These are phyloP conservation scores for Coelastrella sp. DNA, from an alignment of 139 green algal genomes.

Conservation along the genomic window DNA sequence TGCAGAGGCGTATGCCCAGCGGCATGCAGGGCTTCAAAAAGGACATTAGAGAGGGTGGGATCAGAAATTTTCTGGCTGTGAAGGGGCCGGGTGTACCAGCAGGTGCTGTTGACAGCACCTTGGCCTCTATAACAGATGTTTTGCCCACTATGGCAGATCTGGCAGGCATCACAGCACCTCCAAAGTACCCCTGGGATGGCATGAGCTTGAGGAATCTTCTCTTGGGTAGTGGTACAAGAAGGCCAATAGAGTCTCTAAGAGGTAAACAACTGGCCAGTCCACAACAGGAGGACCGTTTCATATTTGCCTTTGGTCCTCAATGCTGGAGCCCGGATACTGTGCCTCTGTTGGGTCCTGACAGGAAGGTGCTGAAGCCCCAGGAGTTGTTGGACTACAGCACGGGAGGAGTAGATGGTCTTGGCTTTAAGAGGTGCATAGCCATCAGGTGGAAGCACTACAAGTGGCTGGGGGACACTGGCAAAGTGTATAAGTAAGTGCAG, in stretches of 20 bases:
- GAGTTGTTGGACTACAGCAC: slow-evolving; percentile 34
- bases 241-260: background rate
- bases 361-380: slow-evolving; percentile 32
- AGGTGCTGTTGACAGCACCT: slow-evolving; percentile 12
- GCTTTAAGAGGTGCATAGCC: slow-evolving; percentile 32
- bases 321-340: slow-evolving; percentile 39
- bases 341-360: slow-evolving; percentile 14
- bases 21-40: slow-evolving; percentile 44
- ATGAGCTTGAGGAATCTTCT: slow-evolving; percentile 38
- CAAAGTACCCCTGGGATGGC: slow-evolving; percentile 15
- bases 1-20: slow-evolving; percentile 43
- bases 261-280: background rate
- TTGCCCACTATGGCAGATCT: slow-evolving; percentile 35
- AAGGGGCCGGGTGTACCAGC: slow-evolving; percentile 27
- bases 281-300: background rate
- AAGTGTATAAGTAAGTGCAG: slow-evolving; percentile 29
- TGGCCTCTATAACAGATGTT: slow-evolving; percentile 28
- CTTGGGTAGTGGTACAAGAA: background rate
- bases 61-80: slow-evolving; percentile 35
- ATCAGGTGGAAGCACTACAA: slow-evolving; percentile 40
- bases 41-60: slow-evolving; percentile 31
- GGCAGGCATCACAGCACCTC: background rate
- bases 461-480: slow-evolving; percentile 24
- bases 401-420: slow-evolving; percentile 33
- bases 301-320: background rate